Evolutionary conservation across 257 asterid species (phyloP).

Genomic region (Euphrasia confusa): DNA sequence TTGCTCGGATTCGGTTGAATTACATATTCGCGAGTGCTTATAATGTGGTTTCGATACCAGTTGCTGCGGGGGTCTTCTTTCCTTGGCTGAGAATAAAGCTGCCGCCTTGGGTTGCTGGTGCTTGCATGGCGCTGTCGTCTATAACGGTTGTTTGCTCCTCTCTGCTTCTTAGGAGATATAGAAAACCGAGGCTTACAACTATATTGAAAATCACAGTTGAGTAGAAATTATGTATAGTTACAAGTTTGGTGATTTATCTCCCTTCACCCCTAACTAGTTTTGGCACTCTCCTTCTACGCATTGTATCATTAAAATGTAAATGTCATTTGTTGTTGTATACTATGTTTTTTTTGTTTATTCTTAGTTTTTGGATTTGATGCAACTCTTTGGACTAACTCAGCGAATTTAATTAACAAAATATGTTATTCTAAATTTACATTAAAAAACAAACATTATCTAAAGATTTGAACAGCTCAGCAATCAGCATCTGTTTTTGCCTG

Average conservation of each 20-base stretch:
- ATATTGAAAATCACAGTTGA: slow-evolving; percentile 79
- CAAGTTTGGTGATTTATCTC: neutral
- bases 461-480: too few relatives aligned
- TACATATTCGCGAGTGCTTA: slow-evolving; percentile 88
- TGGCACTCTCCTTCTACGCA: slow-evolving; percentile 3
- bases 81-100: slow-evolving; percentile 61
- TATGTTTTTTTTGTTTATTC: neutral
- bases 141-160: slow-evolving; percentile 96
- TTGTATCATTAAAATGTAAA: slow-evolving; percentile 31
- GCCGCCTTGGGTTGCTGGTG: slow-evolving; percentile 99
- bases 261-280: slow-evolving; percentile 9
- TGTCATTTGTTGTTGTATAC: slow-evolving; percentile 29
- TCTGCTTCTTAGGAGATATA: slow-evolving; percentile 80
- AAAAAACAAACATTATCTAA: too few relatives aligned
- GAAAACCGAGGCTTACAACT: slow-evolving; percentile 86
- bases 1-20: slow-evolving; percentile 67
- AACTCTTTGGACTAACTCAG: neutral
- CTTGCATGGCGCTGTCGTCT: slow-evolving; percentile 98
- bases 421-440: too few relatives aligned
- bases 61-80: slow-evolving; percentile 83
- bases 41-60: slow-evolving; percentile 75
- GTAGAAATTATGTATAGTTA: slow-evolving; percentile 34
- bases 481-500: too few relatives aligned
- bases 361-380: neutral
- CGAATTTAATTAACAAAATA: neutral